Evolutionary conservation across 768 basidiomycete species (phyloP).

Genomic region (Rhodosporidiobolus sp.): DNA sequence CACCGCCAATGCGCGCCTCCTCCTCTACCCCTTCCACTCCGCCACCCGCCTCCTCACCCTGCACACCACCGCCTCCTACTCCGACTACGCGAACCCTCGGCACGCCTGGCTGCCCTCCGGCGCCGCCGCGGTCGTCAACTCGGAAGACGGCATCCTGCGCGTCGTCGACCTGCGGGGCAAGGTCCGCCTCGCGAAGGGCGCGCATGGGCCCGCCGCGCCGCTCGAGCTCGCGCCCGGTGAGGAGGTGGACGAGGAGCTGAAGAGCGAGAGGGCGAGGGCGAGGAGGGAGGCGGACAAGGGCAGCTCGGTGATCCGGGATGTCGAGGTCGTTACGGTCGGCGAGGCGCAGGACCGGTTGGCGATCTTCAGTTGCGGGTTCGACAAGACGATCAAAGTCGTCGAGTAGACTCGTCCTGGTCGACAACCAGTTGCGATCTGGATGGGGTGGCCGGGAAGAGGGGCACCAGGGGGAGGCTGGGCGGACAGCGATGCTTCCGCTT

Average conservation of each 20-base stretch:
- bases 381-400: slow-evolving; percentile 41
- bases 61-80: slow-evolving; percentile 39
- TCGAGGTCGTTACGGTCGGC: slow-evolving; percentile 3
- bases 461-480: too few relatives aligned
- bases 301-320: slow-evolving; percentile 39
- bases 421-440: not conserved
- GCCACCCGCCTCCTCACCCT: slow-evolving; percentile 34
- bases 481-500: too few relatives aligned
- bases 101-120: slow-evolving; percentile 44
- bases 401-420: not conserved
- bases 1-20: slow-evolving; percentile 39
- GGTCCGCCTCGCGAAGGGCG: slow-evolving; percentile 5
- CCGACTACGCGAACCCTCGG: slow-evolving; percentile 42
- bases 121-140: slow-evolving; percentile 41
- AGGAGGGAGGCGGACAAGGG: slow-evolving; percentile 40
- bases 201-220: slow-evolving; percentile 42
- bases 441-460: not conserved
- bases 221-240: slow-evolving; percentile 17
- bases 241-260: slow-evolving; percentile 3
- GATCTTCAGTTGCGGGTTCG: slow-evolving; percentile 38
- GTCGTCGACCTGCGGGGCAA: slow-evolving; percentile 40
- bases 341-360: not conserved
- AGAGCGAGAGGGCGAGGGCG: slow-evolving; percentile 35
- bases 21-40: slow-evolving; percentile 46
- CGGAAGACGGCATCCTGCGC: slow-evolving; percentile 45